A percentile compares a stretch with the other conserved stretches of the same genome.
These are phyloP conservation scores for Asterochloris sp. DNA, from an alignment of 139 green algal genomes.

Conservation along the genomic window DNA sequence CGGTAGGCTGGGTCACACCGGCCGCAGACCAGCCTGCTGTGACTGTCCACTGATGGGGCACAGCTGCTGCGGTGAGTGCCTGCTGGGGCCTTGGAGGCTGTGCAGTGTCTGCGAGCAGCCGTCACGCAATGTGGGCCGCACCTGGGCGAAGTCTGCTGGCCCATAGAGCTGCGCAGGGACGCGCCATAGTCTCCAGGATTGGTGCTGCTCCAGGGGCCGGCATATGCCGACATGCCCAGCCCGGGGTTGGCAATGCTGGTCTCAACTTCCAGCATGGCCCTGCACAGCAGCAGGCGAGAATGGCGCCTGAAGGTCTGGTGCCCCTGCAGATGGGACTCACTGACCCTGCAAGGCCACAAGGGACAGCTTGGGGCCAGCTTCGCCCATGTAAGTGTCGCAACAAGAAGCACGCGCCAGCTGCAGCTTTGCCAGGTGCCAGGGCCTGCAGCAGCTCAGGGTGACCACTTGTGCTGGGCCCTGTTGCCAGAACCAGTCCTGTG, in stretches of 20 bases:
- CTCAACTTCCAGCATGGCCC: neutral
- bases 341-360: neutral
- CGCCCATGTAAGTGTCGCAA: too few species aligned
- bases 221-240: neutral
- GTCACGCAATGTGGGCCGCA: neutral
- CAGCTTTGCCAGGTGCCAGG: too few species aligned
- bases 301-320: neutral
- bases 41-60: neutral
- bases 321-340: neutral
- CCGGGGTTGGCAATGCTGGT: neutral
- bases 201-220: constrained; percentile 5
- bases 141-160: neutral
- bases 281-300: neutral
- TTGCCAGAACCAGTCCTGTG: neutral
- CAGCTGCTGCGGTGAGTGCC: neutral
- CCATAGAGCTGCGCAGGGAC: neutral
- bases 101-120: neutral
- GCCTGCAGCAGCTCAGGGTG: too few species aligned
- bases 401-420: too few species aligned
- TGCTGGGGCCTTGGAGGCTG: neutral
- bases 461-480: too few species aligned
- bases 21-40: neutral
- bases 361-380: neutral
- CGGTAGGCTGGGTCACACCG: neutral
- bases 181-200: constrained; percentile 14